Evolutionary conservation across 768 basidiomycete species (phyloP).

Genomic region (Porphyrellus cyaneotinctus): DNA sequence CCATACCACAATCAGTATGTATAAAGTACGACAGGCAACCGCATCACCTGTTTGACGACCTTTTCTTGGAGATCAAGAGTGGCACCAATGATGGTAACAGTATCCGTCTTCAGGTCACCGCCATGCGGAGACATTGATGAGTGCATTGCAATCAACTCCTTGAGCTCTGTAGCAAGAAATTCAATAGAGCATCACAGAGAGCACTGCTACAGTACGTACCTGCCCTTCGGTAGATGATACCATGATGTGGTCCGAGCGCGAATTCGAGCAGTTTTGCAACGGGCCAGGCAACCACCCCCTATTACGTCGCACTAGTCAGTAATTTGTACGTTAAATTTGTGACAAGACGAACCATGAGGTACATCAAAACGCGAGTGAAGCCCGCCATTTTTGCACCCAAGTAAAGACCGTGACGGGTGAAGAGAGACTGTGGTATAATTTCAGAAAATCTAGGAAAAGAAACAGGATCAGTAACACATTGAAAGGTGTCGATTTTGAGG

Average conservation of each 20-base stretch:
- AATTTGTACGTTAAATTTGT: not conserved
- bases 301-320: not conserved
- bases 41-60: slow-evolving; percentile 58
- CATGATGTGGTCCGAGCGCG: slow-evolving; percentile 78
- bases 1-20: not conserved
- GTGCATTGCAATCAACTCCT: slow-evolving; percentile 90
- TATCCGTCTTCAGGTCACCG: slow-evolving; percentile 83
- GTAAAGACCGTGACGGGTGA: slow-evolving; percentile 84
- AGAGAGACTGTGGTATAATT: slow-evolving; percentile 91
- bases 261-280: slow-evolving; percentile 79
- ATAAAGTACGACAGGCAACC: not conserved
- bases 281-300: slow-evolving; percentile 81
- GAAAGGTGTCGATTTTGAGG: too few relatives aligned
- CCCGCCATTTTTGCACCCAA: slow-evolving; percentile 85
- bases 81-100: slow-evolving; percentile 85
- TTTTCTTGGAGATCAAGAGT: slow-evolving; percentile 89
- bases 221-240: slow-evolving; percentile 83
- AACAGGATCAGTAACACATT: slow-evolving; percentile 4
- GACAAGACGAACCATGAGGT: slow-evolving; percentile 47
- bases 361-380: slow-evolving; percentile 64
- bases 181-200: not conserved
- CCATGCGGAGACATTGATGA: slow-evolving; percentile 67
- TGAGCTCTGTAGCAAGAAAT: slow-evolving; percentile 50
- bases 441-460: slow-evolving; percentile 65
- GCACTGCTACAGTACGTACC: slow-evolving; percentile 31